Percentiles rank a stretch among this genome's conserved stretches.
phyloP scores from a whole-genome alignment of 768 basidiomycete genomes.

The Lactifluus subvellereus region DNA sequence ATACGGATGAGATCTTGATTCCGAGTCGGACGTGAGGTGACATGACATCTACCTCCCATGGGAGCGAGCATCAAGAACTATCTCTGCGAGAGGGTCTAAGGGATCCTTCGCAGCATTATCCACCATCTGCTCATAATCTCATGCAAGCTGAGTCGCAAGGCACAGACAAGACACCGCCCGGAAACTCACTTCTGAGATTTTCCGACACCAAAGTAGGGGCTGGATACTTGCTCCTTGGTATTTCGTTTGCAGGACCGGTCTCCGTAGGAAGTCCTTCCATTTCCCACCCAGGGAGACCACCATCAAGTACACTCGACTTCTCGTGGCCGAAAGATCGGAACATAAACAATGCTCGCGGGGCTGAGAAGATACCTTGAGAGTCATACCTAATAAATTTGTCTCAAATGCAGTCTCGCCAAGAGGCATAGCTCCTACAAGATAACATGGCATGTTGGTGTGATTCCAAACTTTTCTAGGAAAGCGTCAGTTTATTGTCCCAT shows the following conservation, averaged over 20 bases:
- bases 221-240: conserved; percentile 40
- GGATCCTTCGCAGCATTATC: conserved; percentile 54
- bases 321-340: conserved; percentile 89
- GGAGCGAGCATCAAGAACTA: conserved; percentile 86
- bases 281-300: conserved; percentile 84
- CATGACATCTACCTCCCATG: conserved; percentile 55
- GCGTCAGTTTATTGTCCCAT: background rate
- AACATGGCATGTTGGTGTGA: conserved; percentile 69
- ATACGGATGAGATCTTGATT: conserved; percentile 5
- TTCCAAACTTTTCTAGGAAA: conserved; percentile 59
- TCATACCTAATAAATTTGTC: conserved; percentile 60
- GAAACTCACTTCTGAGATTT: conserved; percentile 18
- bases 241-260: conserved; percentile 29
- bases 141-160: conserved; percentile 5
- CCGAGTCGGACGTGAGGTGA: conserved; percentile 2
- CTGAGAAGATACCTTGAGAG: conserved; percentile 82
- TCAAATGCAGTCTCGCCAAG: conserved; percentile 7
- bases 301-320: conserved; percentile 83
- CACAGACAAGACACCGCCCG: background rate
- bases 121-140: conserved; percentile 80
- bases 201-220: conserved; percentile 46
- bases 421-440: conserved; percentile 48
- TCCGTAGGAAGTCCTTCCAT: conserved; percentile 57
- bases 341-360: conserved; percentile 90
- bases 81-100: conserved; percentile 43